phyloP scores from a whole-genome alignment of 371 early-diverging fungal species.

The Parasitella parasitica region DNA sequence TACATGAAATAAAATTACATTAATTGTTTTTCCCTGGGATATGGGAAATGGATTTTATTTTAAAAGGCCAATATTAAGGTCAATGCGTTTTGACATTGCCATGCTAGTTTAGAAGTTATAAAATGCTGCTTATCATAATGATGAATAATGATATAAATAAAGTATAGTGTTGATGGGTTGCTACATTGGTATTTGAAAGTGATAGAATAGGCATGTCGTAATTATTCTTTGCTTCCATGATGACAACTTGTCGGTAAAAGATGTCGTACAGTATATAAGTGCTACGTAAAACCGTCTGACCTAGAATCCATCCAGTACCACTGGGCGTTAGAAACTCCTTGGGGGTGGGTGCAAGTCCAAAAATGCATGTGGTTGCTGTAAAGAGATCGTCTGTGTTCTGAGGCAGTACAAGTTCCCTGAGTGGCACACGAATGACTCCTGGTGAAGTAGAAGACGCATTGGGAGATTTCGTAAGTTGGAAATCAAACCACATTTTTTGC shows the following conservation, averaged over 20 bases:
- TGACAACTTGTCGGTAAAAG: conserved; percentile 14
- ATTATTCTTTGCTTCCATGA: conserved; percentile 16
- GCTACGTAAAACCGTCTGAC: conserved; percentile 31
- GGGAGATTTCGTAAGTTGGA: conserved; percentile 2
- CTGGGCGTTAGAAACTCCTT: conserved; percentile 4
- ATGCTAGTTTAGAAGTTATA: not conserved
- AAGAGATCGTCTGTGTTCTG: conserved; percentile 11
- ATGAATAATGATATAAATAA: not conserved
- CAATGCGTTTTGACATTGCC: too few relatives aligned
- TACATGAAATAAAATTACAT: too few relatives aligned
- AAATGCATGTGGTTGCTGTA: conserved; percentile 22
- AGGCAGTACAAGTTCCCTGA: conserved; percentile 23
- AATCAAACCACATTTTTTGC: conserved; percentile 13
- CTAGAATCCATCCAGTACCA: conserved; percentile 26
- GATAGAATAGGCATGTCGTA: conserved; percentile 8
- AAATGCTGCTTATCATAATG: not conserved
- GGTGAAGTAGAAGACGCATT: conserved; percentile 2
- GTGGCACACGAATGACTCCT: conserved; percentile 18
- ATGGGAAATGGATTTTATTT: too few relatives aligned
- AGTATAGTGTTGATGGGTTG: not conserved
- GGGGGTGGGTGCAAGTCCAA: conserved; percentile 28
- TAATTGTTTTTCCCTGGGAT: too few relatives aligned
- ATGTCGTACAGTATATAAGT: conserved; percentile 38
- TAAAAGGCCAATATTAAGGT: too few relatives aligned
- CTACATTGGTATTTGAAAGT: not conserved